Evolutionary conservation across 2,329 filamentous ascomycete genomes (phyloP).

Genomic region (Cylindrodendrum hubeiense): DNA sequence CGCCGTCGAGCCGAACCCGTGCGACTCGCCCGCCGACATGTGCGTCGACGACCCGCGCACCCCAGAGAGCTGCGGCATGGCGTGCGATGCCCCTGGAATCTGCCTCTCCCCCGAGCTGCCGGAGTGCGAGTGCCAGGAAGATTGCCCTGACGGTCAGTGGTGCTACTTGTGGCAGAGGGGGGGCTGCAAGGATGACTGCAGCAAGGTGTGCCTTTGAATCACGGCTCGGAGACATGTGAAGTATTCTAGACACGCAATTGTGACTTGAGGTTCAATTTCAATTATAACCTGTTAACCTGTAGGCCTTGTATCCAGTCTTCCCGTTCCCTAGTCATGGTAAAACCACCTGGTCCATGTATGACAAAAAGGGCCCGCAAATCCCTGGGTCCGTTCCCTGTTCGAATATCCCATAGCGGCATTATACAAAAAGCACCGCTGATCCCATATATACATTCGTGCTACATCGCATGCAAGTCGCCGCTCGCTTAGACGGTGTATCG

Average conservation of each 20-base stretch:
- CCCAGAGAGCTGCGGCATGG: slow-evolving; percentile 27
- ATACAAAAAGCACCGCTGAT: neutral
- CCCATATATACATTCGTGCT: slow-evolving; percentile 36
- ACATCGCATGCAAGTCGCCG: slow-evolving; percentile 32
- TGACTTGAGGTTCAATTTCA: slow-evolving; percentile 30
- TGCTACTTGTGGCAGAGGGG: slow-evolving; percentile 17
- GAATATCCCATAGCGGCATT: slow-evolving; percentile 20
- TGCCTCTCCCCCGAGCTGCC: slow-evolving; percentile 5
- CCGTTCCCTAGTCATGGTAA: slow-evolving; percentile 24
- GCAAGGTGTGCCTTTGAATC: slow-evolving; percentile 3
- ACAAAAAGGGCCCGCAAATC: slow-evolving; percentile 8
- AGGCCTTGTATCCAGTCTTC: slow-evolving; percentile 26
- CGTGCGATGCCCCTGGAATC: slow-evolving; percentile 24
- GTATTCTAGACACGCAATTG: neutral
- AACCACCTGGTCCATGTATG: slow-evolving; percentile 14
- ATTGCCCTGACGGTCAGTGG: slow-evolving; percentile 22
- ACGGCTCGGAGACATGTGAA: neutral
- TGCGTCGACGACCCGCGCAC: slow-evolving; percentile 27
- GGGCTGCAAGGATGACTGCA: neutral
- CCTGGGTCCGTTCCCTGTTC: slow-evolving; percentile 2
- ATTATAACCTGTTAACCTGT: slow-evolving; percentile 24
- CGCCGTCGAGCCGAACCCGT: slow-evolving; percentile 2
- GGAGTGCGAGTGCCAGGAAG: slow-evolving; percentile 2
- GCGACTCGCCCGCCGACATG: neutral
- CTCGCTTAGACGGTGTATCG: slow-evolving; percentile 61